A percentile compares a stretch with the other conserved stretches of the same genome.
phyloP scores from a whole-genome alignment of 805 yeast species.

The Zygotorulaspora chibaensis region DNA sequence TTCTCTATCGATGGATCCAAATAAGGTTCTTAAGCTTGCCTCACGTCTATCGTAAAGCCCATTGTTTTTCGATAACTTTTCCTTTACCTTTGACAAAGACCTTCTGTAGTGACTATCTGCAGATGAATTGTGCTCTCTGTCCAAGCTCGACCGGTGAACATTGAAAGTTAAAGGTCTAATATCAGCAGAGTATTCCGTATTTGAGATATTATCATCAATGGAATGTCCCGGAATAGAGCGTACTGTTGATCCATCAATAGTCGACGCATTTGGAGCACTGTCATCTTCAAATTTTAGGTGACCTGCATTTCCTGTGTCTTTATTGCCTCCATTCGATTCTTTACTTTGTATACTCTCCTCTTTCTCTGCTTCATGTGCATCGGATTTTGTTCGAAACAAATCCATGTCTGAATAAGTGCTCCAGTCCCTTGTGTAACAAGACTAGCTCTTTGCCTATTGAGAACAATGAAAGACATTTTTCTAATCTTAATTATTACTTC shows the following conservation, averaged over 20 bases:
- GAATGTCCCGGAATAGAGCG: background rate
- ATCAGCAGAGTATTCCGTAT: slow-evolving; percentile 24
- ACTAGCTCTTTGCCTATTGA: background rate
- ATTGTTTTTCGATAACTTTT: slow-evolving; percentile 13
- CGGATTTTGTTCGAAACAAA: slow-evolving; percentile 3
- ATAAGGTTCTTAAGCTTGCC: slow-evolving; percentile 9
- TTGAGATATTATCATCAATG: slow-evolving; percentile 1
- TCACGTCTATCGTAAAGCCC: slow-evolving; percentile 3
- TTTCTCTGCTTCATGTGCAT: background rate
- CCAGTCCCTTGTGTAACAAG: too few relatives aligned
- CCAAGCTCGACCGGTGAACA: slow-evolving; percentile 11
- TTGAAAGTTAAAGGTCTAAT: slow-evolving; percentile 26
- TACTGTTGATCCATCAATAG: slow-evolving; percentile 1
- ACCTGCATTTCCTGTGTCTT: background rate
- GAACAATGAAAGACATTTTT: background rate
- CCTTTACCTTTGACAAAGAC: slow-evolving; percentile 15
- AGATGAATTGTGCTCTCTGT: slow-evolving; percentile 2
- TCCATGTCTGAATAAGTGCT: background rate
- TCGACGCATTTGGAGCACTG: background rate
- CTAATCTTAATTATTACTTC: background rate
- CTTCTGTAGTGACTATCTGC: slow-evolving; percentile 5
- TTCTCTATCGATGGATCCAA: slow-evolving; percentile 33
- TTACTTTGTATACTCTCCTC: background rate
- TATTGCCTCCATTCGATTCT: slow-evolving; percentile 1
- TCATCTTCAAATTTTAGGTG: background rate